These are phyloP conservation scores for Stachybotrys chartarum DNA, from an alignment of 2,329 filamentous ascomycete species.

Conservation along the genomic window DNA sequence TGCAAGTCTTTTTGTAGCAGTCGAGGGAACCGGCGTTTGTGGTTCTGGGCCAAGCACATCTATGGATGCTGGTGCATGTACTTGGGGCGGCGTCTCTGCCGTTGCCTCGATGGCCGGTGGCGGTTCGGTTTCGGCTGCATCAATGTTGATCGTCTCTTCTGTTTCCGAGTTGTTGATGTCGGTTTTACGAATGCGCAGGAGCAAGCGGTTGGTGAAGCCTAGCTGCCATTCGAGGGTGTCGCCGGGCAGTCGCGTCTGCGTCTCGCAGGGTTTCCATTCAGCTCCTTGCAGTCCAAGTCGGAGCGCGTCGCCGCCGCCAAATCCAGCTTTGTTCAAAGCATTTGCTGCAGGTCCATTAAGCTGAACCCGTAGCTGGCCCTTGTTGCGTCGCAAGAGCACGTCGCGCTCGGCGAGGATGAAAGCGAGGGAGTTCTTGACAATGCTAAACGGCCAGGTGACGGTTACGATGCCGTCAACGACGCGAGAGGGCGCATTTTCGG, in stretches of 20 bases:
- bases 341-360: slow-evolving; percentile 67
- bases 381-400: slow-evolving; percentile 67
- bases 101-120: background rate
- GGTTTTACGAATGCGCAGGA: slow-evolving; percentile 32
- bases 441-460: slow-evolving; percentile 87
- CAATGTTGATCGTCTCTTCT: slow-evolving; percentile 44
- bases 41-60: slow-evolving; percentile 1
- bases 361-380: slow-evolving; percentile 74
- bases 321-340: slow-evolving; percentile 55
- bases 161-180: slow-evolving; percentile 34
- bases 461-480: slow-evolving; percentile 67
- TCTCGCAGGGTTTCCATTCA: slow-evolving; percentile 52
- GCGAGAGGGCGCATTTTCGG: slow-evolving; percentile 31
- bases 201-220: slow-evolving; percentile 42
- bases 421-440: slow-evolving; percentile 63
- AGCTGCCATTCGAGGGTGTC: slow-evolving; percentile 52
- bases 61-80: background rate
- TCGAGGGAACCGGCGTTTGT: slow-evolving; percentile 9
- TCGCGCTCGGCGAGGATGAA: slow-evolving; percentile 81
- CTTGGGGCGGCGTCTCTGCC: background rate
- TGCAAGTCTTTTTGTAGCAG: slow-evolving; percentile 23
- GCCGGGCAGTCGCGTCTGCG: slow-evolving; percentile 39
- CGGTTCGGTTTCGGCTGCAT: slow-evolving; percentile 19
- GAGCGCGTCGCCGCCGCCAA: slow-evolving; percentile 76
- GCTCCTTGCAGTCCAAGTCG: slow-evolving; percentile 62